Conservation (phyloP, 139 green algal species). For the Desmodesmus armatus region DNA sequence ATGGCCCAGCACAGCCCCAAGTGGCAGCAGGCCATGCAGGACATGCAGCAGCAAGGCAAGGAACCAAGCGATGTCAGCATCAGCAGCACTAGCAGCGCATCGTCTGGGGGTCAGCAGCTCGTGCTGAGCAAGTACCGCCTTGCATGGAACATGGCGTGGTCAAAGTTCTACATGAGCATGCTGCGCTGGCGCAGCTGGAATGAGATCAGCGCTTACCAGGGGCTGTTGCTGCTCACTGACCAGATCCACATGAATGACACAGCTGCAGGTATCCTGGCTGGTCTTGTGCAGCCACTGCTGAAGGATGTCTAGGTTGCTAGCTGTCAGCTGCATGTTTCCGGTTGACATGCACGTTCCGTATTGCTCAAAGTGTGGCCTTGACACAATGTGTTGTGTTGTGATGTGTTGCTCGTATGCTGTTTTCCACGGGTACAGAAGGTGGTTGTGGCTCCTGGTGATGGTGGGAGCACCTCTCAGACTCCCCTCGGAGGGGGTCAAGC, state of each 20-base stretch:
- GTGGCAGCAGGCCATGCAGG: not conserved
- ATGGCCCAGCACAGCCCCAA: not conserved
- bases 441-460: too few species aligned
- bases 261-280: not conserved
- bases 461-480: too few species aligned
- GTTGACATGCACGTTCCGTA: too few species aligned
- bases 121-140: too few species aligned
- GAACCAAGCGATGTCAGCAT: too few species aligned
- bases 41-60: not conserved
- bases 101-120: not conserved
- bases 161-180: not conserved
- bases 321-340: not conserved
- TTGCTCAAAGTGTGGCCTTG: too few species aligned
- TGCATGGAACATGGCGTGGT: not conserved
- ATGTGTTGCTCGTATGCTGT: too few species aligned
- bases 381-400: too few species aligned
- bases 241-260: slow-evolving; percentile 37
- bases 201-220: not conserved
- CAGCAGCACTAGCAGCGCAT: not conserved
- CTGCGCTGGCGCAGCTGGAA: not conserved
- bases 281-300: slow-evolving; percentile 6
- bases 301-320: not conserved
- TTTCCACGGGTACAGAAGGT: too few species aligned
- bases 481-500: too few species aligned
- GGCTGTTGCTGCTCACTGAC: not conserved